A percentile compares a stretch with the other conserved stretches of the same genome.
Conservation (phyloP, 1,284 basidiomycete genomes). For the Cutaneotrichosporon mucoides region DNA sequence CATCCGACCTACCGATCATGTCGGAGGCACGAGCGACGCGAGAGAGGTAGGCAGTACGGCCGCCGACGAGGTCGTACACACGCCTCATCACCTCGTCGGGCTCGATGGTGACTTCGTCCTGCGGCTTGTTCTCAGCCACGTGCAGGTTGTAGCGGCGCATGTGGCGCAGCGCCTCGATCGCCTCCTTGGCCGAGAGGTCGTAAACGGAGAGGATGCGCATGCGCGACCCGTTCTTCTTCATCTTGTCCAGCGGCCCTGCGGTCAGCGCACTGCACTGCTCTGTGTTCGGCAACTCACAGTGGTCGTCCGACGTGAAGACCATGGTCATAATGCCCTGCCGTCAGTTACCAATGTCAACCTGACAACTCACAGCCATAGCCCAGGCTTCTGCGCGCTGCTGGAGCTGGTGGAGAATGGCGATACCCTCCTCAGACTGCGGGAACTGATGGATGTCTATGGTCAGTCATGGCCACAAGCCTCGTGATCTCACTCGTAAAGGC, state of each 20-base stretch:
- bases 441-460: constrained; percentile 62
- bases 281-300: constrained; percentile 52
- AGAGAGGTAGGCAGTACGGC: constrained; percentile 69
- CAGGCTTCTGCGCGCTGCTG: constrained; percentile 80
- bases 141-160: constrained; percentile 51
- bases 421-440: constrained; percentile 72
- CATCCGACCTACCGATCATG: constrained; percentile 51
- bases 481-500: constrained; percentile 58
- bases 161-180: constrained; percentile 58
- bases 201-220: constrained; percentile 73
- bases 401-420: constrained; percentile 70
- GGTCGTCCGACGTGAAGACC: constrained; percentile 76
- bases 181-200: constrained; percentile 63
- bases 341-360: constrained; percentile 3
- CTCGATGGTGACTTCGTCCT: constrained; percentile 31
- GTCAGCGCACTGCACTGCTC: neutral
- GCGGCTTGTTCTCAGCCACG: constrained; percentile 1
- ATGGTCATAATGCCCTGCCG: constrained; percentile 65
- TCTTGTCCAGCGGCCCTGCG: constrained; percentile 53
- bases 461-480: neutral
- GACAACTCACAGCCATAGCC: constrained; percentile 66
- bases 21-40: constrained; percentile 60
- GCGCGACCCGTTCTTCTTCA: constrained; percentile 61
- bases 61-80: constrained; percentile 63
- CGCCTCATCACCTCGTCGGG: constrained; percentile 52